Percentiles rank a stretch among this genome's conserved stretches.
Evolutionary conservation across 225 moss, liverwort and hornwort species (phyloP).

Genomic region (Polytrichum commune): DNA sequence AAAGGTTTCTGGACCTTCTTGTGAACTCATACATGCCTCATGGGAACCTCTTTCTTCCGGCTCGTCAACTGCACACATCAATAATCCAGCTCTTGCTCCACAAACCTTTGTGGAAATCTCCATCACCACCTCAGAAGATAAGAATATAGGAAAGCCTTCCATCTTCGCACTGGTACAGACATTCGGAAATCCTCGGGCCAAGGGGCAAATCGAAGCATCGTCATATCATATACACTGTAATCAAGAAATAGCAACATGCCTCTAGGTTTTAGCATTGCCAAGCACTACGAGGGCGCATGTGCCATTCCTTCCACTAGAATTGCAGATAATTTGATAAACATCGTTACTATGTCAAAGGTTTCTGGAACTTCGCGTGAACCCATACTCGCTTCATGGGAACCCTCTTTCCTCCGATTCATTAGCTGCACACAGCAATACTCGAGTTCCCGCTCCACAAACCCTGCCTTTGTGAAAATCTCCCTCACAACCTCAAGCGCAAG

Average conservation of each 20-base stretch:
- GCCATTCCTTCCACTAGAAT: slow-evolving; percentile 64
- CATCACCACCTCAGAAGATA: slow-evolving; percentile 55
- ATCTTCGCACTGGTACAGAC: slow-evolving; percentile 67
- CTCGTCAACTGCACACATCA: slow-evolving; percentile 76
- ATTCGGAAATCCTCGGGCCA: slow-evolving; percentile 42
- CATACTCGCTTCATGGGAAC: slow-evolving; percentile 88
- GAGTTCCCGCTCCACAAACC: slow-evolving; percentile 72
- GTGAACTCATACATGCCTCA: slow-evolving; percentile 95
- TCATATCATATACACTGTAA: slow-evolving; percentile 91
- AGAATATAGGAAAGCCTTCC: slow-evolving; percentile 80
- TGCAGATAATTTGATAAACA: slow-evolving; percentile 85
- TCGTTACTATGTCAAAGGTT: slow-evolving; percentile 67
- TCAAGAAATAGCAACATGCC: slow-evolving; percentile 74
- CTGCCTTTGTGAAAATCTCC: slow-evolving; percentile 40
- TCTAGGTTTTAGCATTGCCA: slow-evolving; percentile 57
- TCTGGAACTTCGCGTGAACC: slow-evolving; percentile 86
- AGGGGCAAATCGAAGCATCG: slow-evolving; percentile 68
- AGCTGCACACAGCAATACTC: slow-evolving; percentile 83
- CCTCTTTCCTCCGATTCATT: slow-evolving; percentile 55
- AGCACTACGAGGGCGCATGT: slow-evolving; percentile 53
- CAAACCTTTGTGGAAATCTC: slow-evolving; percentile 44
- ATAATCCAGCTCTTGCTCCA: slow-evolving; percentile 75
- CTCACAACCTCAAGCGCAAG: slow-evolving; percentile 61
- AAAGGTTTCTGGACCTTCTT: slow-evolving; percentile 76
- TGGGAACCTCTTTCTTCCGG: slow-evolving; percentile 57